phyloP scores from a whole-genome alignment of 2,329 filamentous ascomycete genomes.

The Fusarium sp. region DNA sequence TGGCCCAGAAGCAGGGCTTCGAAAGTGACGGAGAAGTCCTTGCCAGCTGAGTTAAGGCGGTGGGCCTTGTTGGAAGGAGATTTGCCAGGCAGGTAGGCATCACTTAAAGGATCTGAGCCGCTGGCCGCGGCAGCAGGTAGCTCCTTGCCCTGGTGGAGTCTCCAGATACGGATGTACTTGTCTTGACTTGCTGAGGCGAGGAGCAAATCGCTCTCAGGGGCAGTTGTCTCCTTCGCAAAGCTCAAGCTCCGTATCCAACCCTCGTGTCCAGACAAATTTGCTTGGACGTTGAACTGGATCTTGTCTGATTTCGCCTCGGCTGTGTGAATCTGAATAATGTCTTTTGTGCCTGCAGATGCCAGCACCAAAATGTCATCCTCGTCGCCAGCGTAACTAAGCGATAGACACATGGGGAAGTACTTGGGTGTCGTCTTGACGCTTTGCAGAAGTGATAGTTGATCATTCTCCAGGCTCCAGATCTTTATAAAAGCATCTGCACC shows the following conservation, averaged over 20 bases:
- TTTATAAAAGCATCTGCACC: conserved; percentile 80
- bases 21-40: conserved; percentile 86
- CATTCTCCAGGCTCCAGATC: conserved; percentile 74
- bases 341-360: conserved; percentile 87
- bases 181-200: conserved; percentile 96
- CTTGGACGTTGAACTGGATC: conserved; percentile 74
- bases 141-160: conserved; percentile 78
- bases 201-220: conserved; percentile 74
- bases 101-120: conserved; percentile 67
- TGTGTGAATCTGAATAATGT: conserved; percentile 83
- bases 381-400: conserved; percentile 71
- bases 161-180: conserved; percentile 96
- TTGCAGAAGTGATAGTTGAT: conserved; percentile 69
- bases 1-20: conserved; percentile 94
- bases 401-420: conserved; percentile 84
- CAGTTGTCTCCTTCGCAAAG: conserved; percentile 74
- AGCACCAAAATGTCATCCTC: conserved; percentile 71
- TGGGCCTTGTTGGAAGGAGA: conserved; percentile 92
- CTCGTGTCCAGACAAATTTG: conserved; percentile 88
- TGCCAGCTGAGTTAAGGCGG: conserved; percentile 71
- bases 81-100: conserved; percentile 72
- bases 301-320: conserved; percentile 58
- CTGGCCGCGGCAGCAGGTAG: conserved; percentile 68
- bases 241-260: conserved; percentile 92
- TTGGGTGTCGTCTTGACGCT: conserved; percentile 79